Conservation (phyloP, 75 land plant genomes). For the Azolla pinnata region DNA sequence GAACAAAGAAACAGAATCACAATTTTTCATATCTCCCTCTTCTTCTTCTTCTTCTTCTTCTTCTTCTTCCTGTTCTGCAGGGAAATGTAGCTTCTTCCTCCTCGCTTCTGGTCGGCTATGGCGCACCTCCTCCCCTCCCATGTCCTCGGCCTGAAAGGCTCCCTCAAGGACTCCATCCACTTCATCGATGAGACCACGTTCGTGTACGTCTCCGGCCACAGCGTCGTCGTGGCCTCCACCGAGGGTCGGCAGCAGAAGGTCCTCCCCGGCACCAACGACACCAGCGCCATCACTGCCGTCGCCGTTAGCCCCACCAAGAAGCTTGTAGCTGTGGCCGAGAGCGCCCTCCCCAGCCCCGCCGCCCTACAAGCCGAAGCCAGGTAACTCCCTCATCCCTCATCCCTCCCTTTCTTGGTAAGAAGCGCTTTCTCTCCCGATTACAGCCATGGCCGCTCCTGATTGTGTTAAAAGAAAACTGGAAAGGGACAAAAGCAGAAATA, state of each 20-base stretch:
- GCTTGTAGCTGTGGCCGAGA: conserved; percentile 27
- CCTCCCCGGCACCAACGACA: conserved; percentile 27
- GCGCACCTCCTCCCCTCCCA: conserved; percentile 25
- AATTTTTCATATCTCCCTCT: no score
- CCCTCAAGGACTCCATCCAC: conserved; percentile 11
- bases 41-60: background rate
- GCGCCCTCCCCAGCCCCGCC: background rate
- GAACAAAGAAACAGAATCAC: no score
- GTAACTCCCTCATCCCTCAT: no score
- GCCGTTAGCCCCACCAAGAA: conserved; percentile 21
- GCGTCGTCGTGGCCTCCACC: conserved; percentile 12
- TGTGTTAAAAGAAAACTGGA: no score
- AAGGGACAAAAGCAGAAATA: no score
- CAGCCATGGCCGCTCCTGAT: no score
- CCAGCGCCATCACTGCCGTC: conserved; percentile 21
- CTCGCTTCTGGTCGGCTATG: background rate
- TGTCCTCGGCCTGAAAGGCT: conserved; percentile 18
- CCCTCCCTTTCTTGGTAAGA: no score
- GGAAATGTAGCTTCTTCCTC: background rate
- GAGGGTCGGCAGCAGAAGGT: conserved; percentile 20
- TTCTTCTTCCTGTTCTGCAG: background rate
- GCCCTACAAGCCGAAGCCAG: no score
- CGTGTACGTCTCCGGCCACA: conserved; percentile 26
- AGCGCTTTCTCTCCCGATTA: no score
- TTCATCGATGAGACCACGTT: conserved; percentile 20